phyloP scores from a whole-genome alignment of 2,329 filamentous ascomycete species.

The Verticillium longisporum region DNA sequence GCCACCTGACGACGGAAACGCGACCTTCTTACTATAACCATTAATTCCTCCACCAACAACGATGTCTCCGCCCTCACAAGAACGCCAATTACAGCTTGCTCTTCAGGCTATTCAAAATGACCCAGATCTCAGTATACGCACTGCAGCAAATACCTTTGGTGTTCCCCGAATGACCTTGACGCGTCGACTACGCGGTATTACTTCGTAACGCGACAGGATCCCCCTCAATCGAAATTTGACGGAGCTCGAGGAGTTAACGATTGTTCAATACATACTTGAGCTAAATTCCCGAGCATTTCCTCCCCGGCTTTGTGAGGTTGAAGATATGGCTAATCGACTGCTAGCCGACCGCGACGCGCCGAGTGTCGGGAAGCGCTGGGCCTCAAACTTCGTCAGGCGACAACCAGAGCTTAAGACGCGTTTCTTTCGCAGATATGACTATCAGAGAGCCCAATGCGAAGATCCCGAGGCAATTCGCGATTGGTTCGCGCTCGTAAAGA shows the following conservation, averaged over 20 bases:
- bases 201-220: background rate
- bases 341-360: constrained; percentile 12
- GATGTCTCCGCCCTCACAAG: background rate
- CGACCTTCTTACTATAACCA: no score
- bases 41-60: background rate
- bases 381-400: constrained; percentile 18
- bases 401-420: constrained; percentile 16
- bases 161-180: no score
- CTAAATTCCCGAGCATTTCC: background rate
- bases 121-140: no score
- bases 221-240: background rate
- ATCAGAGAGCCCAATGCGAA: constrained; percentile 16
- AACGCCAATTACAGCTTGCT: no score
- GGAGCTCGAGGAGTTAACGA: background rate
- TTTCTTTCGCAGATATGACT: constrained; percentile 15
- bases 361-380: constrained; percentile 16
- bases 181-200: no score
- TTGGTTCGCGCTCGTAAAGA: constrained; percentile 12
- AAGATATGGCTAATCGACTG: constrained; percentile 18
- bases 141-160: no score
- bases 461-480: constrained; percentile 14
- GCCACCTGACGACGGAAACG: no score
- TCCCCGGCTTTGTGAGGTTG: constrained; percentile 6
- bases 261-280: background rate
- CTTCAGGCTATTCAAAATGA: no score